Conservation (phyloP, 78 protist genomes). For the Chrysochromulina parva region DNA sequence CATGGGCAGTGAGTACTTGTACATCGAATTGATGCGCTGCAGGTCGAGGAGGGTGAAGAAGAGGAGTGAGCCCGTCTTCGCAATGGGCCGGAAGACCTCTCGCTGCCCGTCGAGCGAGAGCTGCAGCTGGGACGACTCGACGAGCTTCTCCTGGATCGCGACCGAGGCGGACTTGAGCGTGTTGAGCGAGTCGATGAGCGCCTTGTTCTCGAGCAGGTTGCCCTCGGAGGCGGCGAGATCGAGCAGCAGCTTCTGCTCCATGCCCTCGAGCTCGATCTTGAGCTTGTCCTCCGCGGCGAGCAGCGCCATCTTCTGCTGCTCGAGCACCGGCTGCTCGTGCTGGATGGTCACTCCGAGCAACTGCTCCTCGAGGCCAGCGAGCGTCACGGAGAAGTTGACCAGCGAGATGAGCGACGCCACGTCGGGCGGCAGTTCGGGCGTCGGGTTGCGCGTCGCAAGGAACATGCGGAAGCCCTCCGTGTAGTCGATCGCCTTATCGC, state of each 20-base stretch:
- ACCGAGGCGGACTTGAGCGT: conserved; percentile 60
- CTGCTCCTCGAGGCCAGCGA: conserved; percentile 77
- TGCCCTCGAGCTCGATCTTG: conserved; percentile 60
- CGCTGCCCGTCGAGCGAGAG: conserved; percentile 70
- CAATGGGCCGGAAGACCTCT: conserved; percentile 71
- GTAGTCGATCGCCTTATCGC: conserved; percentile 83
- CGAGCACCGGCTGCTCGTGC: conserved; percentile 80
- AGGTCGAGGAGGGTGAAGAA: conserved; percentile 69
- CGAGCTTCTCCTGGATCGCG: conserved; percentile 59
- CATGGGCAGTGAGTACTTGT: conserved; percentile 66
- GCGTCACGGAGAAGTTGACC: conserved; percentile 78
- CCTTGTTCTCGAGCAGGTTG: conserved; percentile 77
- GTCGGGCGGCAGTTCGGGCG: conserved; percentile 72
- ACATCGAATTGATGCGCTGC: conserved; percentile 70
- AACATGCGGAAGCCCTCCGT: conserved; percentile 65
- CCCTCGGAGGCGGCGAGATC: conserved; percentile 69
- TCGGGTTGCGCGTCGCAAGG: conserved; percentile 69
- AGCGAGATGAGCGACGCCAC: conserved; percentile 51
- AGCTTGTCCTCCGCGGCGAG: conserved; percentile 75
- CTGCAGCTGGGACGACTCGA: conserved; percentile 44
- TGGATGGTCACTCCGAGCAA: conserved; percentile 71
- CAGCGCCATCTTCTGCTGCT: conserved; percentile 51
- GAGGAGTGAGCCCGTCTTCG: conserved; percentile 52
- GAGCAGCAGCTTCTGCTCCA: conserved; percentile 72
- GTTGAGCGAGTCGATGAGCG: conserved; percentile 71